Conservation (phyloP, 768 basidiomycete species). For the Tephrocybe rancida region DNA sequence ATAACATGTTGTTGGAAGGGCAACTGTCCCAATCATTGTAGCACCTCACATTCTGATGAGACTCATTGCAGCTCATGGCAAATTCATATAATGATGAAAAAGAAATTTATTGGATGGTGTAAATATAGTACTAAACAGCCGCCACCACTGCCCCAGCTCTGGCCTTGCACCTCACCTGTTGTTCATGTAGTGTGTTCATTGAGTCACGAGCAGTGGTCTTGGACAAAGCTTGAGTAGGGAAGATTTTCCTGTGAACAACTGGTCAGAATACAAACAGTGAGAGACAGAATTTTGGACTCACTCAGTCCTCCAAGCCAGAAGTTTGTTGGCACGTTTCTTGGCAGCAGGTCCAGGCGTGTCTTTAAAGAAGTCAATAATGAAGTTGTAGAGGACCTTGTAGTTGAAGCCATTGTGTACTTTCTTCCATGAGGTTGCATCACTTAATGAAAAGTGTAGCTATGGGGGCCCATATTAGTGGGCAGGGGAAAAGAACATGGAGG, state of each 20-base stretch:
- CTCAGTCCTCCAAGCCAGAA: conserved; percentile 20
- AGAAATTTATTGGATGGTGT: too few species aligned
- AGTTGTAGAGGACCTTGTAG: conserved; percentile 23
- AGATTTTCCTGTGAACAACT: background rate
- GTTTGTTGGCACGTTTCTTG: background rate
- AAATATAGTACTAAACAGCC: too few species aligned
- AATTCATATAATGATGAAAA: too few species aligned
- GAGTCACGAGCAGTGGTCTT: too few species aligned
- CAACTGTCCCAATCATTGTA: too few species aligned
- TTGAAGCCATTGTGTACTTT: conserved; percentile 21
- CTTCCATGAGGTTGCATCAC: conserved; percentile 19
- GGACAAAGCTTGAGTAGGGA: background rate
- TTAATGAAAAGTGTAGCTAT: conserved; percentile 23
- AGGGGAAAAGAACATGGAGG: background rate
- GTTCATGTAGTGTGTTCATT: too few species aligned
- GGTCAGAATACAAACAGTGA: background rate
- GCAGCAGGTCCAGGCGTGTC: conserved; percentile 1
- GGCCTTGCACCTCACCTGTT: too few species aligned
- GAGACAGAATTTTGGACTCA: conserved; percentile 1
- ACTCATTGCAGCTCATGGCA: too few species aligned
- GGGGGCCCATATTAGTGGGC: background rate
- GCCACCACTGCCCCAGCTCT: too few species aligned
- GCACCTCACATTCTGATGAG: too few species aligned
- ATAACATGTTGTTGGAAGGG: too few species aligned
- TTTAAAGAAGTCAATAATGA: conserved; percentile 27